Base-by-base conservation (phyloP, 768 basidiomycete genomes). In the Heimioporus sp. region DNA sequence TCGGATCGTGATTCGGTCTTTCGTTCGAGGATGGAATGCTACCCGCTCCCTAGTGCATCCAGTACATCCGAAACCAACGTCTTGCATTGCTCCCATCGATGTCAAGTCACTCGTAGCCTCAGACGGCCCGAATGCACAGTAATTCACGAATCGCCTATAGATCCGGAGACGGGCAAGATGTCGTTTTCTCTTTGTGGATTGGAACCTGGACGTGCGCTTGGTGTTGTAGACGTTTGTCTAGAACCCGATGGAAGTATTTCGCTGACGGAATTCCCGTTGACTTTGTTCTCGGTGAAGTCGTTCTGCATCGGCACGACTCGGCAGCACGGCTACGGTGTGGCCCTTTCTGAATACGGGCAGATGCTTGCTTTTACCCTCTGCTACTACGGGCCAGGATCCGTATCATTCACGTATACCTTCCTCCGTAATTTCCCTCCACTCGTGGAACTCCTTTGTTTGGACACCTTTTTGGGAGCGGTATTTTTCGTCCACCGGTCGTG, bases 11-110 rank as follows among this genome's bases (percentile, higher is more conserved):
- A 21, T 16, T 46, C 20, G 19, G 37, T 13, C 20, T 34, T 46
- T 30, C 45, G 15, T 19, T 52, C 49, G 9, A 35, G 42, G 48
- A 1, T 56, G 42, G 55, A 53, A 41, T 56, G 51, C 41, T 58
- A 56, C 30, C 48, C 42, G 15, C 41, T 56, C 10, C 51, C 51
- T 4, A 13, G 4, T 5, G 12, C 24, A 11, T 17, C 28, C 4
- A 32, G 17, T 12, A 32, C 28, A 38, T 19, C 28, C 10, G 54
- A 39, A 34, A 12, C 10, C 32, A 19, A 49, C 4, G 13, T 39
- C 16, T 42, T 58, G 19, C 9, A 28, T 36, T 39, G 24, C 40
- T 58, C 51, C 2, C 54, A 52, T 13, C 42, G 16, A 4, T 19
- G 19, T 20, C 45, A 34, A 21, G 12, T 54, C 10, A 2, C 17